Percentiles rank a stretch among this genome's conserved stretches.
phyloP scores from a whole-genome alignment of 2,329 filamentous ascomycete species.

The Colletotrichum cuscutae region DNA sequence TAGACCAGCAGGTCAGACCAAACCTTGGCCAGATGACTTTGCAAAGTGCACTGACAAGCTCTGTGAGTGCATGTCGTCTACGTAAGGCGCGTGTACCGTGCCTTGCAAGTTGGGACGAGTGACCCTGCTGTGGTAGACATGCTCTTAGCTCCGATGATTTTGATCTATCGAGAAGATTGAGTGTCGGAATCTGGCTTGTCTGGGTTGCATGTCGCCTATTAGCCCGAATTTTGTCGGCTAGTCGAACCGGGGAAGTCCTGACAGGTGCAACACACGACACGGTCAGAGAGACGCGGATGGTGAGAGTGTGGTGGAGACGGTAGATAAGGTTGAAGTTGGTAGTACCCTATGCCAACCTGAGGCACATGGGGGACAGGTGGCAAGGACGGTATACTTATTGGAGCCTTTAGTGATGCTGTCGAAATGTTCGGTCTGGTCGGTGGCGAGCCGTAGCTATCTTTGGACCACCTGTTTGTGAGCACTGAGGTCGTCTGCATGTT shows the following conservation, averaged over 20 bases:
- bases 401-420: neutral
- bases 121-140: neutral
- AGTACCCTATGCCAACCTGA: neutral
- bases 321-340: neutral
- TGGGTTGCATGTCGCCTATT: neutral
- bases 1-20: neutral
- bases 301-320: conserved; percentile 20
- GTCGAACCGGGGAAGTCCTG: conserved; percentile 19
- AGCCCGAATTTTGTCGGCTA: neutral
- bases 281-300: conserved; percentile 4
- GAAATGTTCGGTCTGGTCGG: neutral
- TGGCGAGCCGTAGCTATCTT: neutral
- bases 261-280: conserved; percentile 4
- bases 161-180: neutral
- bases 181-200: neutral
- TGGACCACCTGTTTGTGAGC: neutral
- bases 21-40: conserved; percentile 5
- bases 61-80: conserved; percentile 4
- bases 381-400: neutral
- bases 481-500: neutral
- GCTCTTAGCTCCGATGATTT: neutral
- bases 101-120: conserved; percentile 3
- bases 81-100: conserved; percentile 5
- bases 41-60: neutral
- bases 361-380: neutral